These are phyloP conservation scores for Paramecium sexaurelia DNA, from an alignment of 73 alveolate genomes.

Conservation along the genomic window DNA sequence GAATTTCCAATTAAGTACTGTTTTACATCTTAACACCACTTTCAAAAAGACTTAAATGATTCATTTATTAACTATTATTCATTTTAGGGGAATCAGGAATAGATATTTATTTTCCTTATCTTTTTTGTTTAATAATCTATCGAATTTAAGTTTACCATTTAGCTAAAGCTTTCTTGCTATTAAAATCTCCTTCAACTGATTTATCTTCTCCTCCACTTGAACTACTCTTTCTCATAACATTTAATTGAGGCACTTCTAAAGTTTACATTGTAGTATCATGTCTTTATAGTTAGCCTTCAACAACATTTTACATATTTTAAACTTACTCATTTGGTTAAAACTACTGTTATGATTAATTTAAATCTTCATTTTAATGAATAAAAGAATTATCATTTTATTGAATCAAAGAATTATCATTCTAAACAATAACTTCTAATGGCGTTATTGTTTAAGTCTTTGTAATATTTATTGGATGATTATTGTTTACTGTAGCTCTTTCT, in stretches of 20 bases:
- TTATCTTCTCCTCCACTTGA: not conserved
- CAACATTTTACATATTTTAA: not conserved
- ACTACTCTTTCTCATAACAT: not conserved
- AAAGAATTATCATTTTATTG: not conserved
- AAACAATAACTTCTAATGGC: not conserved
- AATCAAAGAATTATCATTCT: not conserved
- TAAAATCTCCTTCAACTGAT: not conserved
- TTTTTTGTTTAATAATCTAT: not conserved
- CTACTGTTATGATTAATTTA: not conserved
- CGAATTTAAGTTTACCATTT: not conserved
- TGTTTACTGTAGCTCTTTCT: not conserved
- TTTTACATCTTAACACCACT: not conserved
- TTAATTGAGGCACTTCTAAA: not conserved
- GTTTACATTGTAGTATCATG: not conserved
- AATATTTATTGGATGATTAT: not conserved
- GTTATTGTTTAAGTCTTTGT: not conserved
- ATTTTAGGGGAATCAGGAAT: not conserved
- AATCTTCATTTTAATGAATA: not conserved
- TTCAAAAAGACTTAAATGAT: not conserved
- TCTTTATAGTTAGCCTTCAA: not conserved
- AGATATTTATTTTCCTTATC: not conserved
- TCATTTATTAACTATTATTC: not conserved
- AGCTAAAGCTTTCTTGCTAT: not conserved
- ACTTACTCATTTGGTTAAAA: not conserved
- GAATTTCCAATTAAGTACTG: not conserved